phyloP scores from a whole-genome alignment of 129 eudicot species.

The Cynara cardunculus region DNA sequence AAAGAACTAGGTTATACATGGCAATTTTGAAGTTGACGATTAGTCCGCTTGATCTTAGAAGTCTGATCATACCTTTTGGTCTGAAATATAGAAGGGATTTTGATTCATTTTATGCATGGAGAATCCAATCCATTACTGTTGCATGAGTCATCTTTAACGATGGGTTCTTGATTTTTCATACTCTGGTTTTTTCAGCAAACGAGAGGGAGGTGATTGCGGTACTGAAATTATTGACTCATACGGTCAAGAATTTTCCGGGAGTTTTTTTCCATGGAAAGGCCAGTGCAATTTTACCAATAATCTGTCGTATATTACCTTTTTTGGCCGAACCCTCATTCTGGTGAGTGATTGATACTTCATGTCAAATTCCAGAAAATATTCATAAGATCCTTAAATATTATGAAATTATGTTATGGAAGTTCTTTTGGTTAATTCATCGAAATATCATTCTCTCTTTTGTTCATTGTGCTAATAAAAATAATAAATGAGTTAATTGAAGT shows the following conservation, averaged over 20 bases:
- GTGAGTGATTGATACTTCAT: conserved; percentile 35
- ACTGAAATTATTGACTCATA: conserved; percentile 63
- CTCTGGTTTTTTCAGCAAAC: conserved; percentile 43
- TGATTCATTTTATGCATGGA: not conserved
- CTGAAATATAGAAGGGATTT: not conserved
- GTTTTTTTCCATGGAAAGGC: conserved; percentile 85
- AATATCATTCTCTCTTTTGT: not conserved
- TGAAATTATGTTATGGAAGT: not conserved
- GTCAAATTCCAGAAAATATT: not conserved
- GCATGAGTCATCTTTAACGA: conserved; percentile 6
- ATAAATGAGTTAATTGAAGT: not conserved
- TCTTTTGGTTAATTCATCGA: conserved; percentile 1
- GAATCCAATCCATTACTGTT: conserved; percentile 9
- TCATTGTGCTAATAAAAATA: not conserved
- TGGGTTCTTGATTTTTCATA: not conserved
- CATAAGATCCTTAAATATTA: not conserved
- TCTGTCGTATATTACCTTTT: conserved; percentile 77
- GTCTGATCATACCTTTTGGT: not conserved
- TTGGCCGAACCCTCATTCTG: conserved; percentile 70
- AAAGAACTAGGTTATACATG: not conserved
- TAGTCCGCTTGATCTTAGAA: not conserved
- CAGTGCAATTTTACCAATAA: conserved; percentile 60
- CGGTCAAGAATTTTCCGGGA: conserved; percentile 77
- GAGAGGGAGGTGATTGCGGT: conserved; percentile 89
- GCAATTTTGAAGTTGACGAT: not conserved